A percentile compares a stretch with the other conserved stretches of the same genome.
Conservation (phyloP, 2,329 filamentous ascomycete species). For the Bipolaris sorokiniana region DNA sequence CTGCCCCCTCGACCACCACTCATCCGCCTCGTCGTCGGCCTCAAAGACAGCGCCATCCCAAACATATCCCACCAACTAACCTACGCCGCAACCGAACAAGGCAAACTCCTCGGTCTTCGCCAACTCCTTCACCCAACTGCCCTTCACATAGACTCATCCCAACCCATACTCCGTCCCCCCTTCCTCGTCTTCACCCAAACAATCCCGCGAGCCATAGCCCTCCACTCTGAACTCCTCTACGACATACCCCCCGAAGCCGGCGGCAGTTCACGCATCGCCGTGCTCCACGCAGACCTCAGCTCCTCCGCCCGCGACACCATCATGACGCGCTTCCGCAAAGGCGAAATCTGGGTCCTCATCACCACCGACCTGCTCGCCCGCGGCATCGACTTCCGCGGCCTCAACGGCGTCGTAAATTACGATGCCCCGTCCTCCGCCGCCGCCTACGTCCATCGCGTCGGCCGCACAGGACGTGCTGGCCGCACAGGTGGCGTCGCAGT, state of each 20-base stretch:
- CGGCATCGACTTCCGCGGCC: slow-evolving; percentile 91
- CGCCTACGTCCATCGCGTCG: slow-evolving; percentile 90
- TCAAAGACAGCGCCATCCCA: slow-evolving; percentile 94
- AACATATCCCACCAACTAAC: slow-evolving; percentile 88
- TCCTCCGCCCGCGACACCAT: slow-evolving; percentile 76
- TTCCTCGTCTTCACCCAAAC: slow-evolving; percentile 97
- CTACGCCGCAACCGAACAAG: slow-evolving; percentile 90
- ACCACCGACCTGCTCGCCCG: slow-evolving; percentile 93
- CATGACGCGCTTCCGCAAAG: slow-evolving; percentile 87
- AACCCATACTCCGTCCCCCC: slow-evolving; percentile 72
- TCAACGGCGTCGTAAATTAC: slow-evolving; percentile 97
- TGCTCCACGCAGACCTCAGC: slow-evolving; percentile 85
- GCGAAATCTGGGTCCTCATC: slow-evolving; percentile 95
- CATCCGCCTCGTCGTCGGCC: slow-evolving; percentile 86
- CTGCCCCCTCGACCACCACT: slow-evolving; percentile 56
- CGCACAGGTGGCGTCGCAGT: slow-evolving; percentile 86
- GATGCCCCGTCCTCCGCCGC: slow-evolving; percentile 92
- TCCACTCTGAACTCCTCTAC: slow-evolving; percentile 89
- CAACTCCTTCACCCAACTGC: slow-evolving; percentile 82
- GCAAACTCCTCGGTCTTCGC: slow-evolving; percentile 88
- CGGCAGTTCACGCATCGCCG: slow-evolving; percentile 81
- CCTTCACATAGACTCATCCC: slow-evolving; percentile 53
- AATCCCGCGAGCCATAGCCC: slow-evolving; percentile 84
- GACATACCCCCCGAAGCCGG: slow-evolving; percentile 91
- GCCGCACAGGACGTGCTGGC: slow-evolving; percentile 87